Evolutionary conservation across 176 grass and related monocot species (phyloP), one percentile per base, ranked within the genome.

Genomic region (Oryza longistaminata): DNA sequence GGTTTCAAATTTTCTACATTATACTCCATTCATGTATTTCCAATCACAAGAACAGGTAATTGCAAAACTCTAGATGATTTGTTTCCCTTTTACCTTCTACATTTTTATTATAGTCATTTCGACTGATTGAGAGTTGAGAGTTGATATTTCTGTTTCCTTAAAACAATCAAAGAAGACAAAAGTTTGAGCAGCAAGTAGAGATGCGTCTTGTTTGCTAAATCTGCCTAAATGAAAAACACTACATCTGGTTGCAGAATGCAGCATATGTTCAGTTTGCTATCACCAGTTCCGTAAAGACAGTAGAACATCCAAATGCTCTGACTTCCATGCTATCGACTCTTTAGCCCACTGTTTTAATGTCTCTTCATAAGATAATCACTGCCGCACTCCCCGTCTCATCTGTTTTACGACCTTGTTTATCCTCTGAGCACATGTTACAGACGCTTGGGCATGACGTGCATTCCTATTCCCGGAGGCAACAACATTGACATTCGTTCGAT

Each of bases 11-110:
- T 98, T 98, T 80, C 87, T 98, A 76, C 91, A 90, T 14, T 98
- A 98, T 79, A 98, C 95, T 29, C 95, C 95, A 76, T 98, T 98
- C 83, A 95, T 95, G 95, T 98, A 98, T 82, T 98, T 98, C 85
- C 89, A 78, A 50, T 95, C 93, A 71, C 95, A 94, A 71, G 95
- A 97, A 88, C 95, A 97, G 95, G 95, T 97, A 81, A 77, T 72
- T 66, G 55, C 42, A 75, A 37, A 45, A 24, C 22, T 82, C 35
- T 27, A 64, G 33, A 75, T 61, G 31, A 71, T 66, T 13, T 79
- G 21, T 1, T 75, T 48, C 0, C 21, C 44, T 29, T 3, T 61
- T 71, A 86, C 21, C 52, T 80, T 77, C 76, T 27, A 11, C 31
- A n/a, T 48, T 80, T 81, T 75, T 3, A 24, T 37, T 21, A 46